These are phyloP conservation scores for Solanum clarkiae DNA, from an alignment of 257 asterid species.

Conservation along the genomic window DNA sequence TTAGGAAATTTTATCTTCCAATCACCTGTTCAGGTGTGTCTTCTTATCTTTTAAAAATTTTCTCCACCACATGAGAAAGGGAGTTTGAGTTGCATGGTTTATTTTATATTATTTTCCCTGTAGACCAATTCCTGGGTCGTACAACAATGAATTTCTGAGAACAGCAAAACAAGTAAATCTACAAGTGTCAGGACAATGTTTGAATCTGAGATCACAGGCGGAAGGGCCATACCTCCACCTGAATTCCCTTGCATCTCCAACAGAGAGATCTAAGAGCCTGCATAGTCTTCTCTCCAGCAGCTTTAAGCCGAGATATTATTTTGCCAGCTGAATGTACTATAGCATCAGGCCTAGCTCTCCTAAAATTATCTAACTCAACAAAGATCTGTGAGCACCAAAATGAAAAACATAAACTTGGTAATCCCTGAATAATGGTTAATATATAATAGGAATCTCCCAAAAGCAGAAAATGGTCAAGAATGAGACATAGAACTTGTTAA, in stretches of 20 bases:
- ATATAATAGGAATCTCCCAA: neutral
- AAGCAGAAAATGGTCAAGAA: conserved; percentile 2
- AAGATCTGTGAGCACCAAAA: conserved; percentile 28
- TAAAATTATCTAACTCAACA: conserved; percentile 75
- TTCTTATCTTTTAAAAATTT: neutral
- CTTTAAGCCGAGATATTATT: conserved; percentile 73
- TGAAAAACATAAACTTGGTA: neutral
- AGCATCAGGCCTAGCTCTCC: conserved; percentile 87
- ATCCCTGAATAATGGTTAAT: neutral
- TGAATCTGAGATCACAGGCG: neutral
- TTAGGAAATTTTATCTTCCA: neutral
- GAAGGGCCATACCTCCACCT: conserved; percentile 63
- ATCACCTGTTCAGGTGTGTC: neutral
- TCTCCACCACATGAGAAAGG: neutral
- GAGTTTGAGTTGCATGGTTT: neutral
- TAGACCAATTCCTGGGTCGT: neutral
- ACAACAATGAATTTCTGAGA: neutral
- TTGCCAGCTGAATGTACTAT: conserved; percentile 91
- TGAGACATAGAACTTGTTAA: neutral
- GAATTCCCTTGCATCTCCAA: conserved; percentile 95
- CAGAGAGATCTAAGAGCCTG: conserved; percentile 91
- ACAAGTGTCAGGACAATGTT: neutral
- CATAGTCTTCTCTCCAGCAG: conserved; percentile 84
- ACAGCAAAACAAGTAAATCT: neutral
- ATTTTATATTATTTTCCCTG: neutral